These are phyloP conservation scores for Pseudopyricularia javanii DNA, from an alignment of 2,329 filamentous ascomycete species.

Conservation along the genomic window DNA sequence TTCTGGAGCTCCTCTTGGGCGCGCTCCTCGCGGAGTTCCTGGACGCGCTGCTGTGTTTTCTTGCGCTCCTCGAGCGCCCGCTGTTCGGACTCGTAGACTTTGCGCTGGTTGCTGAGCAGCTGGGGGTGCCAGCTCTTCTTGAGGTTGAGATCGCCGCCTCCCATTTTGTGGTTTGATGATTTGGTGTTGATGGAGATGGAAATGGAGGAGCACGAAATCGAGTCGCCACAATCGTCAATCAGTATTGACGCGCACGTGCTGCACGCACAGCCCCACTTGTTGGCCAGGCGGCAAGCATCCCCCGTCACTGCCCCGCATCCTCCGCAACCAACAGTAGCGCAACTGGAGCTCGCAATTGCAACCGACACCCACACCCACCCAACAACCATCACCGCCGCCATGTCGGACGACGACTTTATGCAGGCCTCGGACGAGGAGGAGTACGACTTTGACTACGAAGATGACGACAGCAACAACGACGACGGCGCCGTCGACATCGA, in stretches of 20 bases:
- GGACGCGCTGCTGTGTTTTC: slow-evolving; percentile 77
- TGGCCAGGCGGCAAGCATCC: too few relatives aligned
- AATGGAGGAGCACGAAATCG: too few relatives aligned
- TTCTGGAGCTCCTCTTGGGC: slow-evolving; percentile 84
- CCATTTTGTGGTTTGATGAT: slow-evolving; percentile 46
- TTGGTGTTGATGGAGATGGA: neutral
- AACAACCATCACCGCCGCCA: slow-evolving; percentile 22
- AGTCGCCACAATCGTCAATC: too few relatives aligned
- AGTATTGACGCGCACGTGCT: too few relatives aligned
- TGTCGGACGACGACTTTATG: slow-evolving; percentile 91
- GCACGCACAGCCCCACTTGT: too few relatives aligned
- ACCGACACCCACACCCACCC: neutral
- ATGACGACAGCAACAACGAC: slow-evolving; percentile 75
- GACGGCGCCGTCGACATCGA: slow-evolving; percentile 87
- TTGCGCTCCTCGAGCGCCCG: slow-evolving; percentile 92
- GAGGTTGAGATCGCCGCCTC: slow-evolving; percentile 79
- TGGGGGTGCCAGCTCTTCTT: slow-evolving; percentile 94
- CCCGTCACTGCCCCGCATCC: too few relatives aligned
- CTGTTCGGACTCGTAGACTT: slow-evolving; percentile 84
- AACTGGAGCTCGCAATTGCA: too few relatives aligned
- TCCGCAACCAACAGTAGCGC: too few relatives aligned
- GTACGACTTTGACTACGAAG: slow-evolving; percentile 98
- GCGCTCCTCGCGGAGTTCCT: slow-evolving; percentile 89
- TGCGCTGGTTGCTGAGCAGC: slow-evolving; percentile 79
- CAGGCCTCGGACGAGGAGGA: slow-evolving; percentile 82